Conservation (phyloP, 1,139 yeast genomes). For the Kodamaea fungicola region DNA sequence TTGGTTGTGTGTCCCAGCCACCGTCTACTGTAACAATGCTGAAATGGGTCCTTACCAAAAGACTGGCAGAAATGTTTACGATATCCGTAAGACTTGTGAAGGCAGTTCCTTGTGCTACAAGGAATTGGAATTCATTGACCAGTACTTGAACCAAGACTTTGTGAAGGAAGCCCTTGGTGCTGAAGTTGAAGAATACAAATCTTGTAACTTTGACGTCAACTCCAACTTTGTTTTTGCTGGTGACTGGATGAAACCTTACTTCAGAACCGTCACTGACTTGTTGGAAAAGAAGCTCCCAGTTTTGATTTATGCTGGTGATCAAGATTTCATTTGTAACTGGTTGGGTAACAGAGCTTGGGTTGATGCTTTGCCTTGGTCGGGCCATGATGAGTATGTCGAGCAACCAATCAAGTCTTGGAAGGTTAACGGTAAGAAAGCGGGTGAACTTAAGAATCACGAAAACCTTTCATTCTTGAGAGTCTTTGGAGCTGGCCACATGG, state of each 20-base stretch:
- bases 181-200: constrained; percentile 77
- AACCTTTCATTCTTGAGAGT: constrained; percentile 48
- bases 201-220: constrained; percentile 83
- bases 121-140: constrained; percentile 61
- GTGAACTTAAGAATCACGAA: constrained; percentile 45
- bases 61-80: constrained; percentile 92
- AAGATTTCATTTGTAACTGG: constrained; percentile 86
- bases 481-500: constrained; percentile 51
- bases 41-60: constrained; percentile 83
- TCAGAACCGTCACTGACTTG: constrained; percentile 59
- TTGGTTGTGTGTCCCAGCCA: constrained; percentile 92
- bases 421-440: constrained; percentile 38
- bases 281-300: constrained; percentile 63
- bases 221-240: constrained; percentile 82
- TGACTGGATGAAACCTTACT: constrained; percentile 89
- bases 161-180: constrained; percentile 87
- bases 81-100: constrained; percentile 83
- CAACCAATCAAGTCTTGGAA: constrained; percentile 41
- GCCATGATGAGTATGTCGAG: constrained; percentile 46
- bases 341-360: constrained; percentile 86
- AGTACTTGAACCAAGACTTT: constrained; percentile 62
- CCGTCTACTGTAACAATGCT: constrained; percentile 85
- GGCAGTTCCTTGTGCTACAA: constrained; percentile 70
- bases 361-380: constrained; percentile 63
- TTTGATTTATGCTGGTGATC: constrained; percentile 79